Percentiles rank a stretch among this genome's conserved stretches.
Conservation (phyloP, 345 rosid genomes). For the Eutrema heterophyllum region DNA sequence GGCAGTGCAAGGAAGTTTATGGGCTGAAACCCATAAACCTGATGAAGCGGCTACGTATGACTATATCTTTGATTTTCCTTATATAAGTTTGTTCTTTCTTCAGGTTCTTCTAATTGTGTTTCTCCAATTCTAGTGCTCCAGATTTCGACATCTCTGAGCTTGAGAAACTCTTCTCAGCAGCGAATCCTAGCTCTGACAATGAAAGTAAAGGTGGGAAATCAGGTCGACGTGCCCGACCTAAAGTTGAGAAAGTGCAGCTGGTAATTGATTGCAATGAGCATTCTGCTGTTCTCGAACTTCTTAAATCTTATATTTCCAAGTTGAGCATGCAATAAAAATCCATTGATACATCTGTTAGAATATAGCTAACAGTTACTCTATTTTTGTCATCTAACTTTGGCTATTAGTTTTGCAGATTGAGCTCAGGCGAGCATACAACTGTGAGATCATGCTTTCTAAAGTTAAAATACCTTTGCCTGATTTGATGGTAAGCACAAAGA, state of each 20-base stretch:
- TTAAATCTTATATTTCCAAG: not conserved
- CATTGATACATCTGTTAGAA: not conserved
- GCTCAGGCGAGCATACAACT: constrained; percentile 76
- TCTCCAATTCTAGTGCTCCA: constrained; percentile 54
- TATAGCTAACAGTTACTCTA: constrained; percentile 1
- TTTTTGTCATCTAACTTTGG: constrained; percentile 28
- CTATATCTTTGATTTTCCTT: constrained; percentile 4
- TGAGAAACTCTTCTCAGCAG: constrained; percentile 72
- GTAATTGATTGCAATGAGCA: constrained; percentile 42
- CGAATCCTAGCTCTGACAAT: constrained; percentile 43
- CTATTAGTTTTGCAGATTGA: constrained; percentile 59
- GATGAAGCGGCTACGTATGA: constrained; percentile 67
- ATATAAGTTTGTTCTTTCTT: constrained; percentile 7
- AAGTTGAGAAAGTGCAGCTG: constrained; percentile 80
- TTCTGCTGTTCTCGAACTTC: constrained; percentile 3
- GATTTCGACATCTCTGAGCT: constrained; percentile 78
- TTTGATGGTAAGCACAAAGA: constrained; percentile 49
- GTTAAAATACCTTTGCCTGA: constrained; percentile 77
- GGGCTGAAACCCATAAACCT: constrained; percentile 80
- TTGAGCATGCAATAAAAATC: constrained; percentile 11
- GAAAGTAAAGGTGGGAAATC: constrained; percentile 42
- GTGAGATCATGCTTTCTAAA: constrained; percentile 85
- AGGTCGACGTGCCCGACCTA: constrained; percentile 45
- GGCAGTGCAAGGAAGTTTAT: constrained; percentile 80
- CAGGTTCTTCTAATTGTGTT: constrained; percentile 12